Percentiles rank a stretch among this genome's conserved stretches.
Evolutionary conservation across 345 rosid species (phyloP).

Genomic region (Ceriops decandra): DNA sequence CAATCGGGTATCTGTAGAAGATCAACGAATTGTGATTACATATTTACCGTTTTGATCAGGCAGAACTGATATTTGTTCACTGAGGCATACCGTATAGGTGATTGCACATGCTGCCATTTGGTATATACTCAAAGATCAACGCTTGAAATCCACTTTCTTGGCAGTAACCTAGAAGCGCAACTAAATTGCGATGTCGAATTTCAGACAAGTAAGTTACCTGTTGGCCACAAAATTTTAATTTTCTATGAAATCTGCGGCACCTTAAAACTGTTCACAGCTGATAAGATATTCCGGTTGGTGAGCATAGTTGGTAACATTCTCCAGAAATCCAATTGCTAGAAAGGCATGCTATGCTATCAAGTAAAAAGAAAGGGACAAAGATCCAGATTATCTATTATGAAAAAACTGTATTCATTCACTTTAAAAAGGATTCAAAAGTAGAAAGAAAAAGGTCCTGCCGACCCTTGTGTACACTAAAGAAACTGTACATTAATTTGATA

Average conservation of each 20-base stretch:
- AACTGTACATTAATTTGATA: background rate
- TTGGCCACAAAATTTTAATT: conserved; percentile 15
- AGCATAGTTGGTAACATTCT: too few relatives aligned
- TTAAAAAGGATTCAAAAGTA: too few relatives aligned
- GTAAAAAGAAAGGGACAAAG: background rate
- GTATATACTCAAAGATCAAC: conserved; percentile 54
- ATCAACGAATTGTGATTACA: conserved; percentile 1
- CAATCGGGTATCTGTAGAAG: conserved; percentile 34
- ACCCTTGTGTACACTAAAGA: too few relatives aligned
- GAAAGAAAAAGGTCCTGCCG: too few relatives aligned
- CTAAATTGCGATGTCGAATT: conserved; percentile 58
- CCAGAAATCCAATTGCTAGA: too few relatives aligned
- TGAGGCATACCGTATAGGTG: conserved; percentile 47
- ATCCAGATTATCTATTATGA: background rate
- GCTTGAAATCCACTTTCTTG: conserved; percentile 49
- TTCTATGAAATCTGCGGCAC: background rate
- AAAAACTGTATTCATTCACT: too few relatives aligned
- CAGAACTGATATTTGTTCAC: background rate
- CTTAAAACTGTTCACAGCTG: background rate
- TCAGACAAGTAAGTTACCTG: conserved; percentile 52
- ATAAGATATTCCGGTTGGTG: background rate
- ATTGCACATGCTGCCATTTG: conserved; percentile 59
- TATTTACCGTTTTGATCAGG: conserved; percentile 1
- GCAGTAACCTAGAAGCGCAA: conserved; percentile 58
- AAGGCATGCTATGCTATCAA: too few relatives aligned